phyloP scores from a whole-genome alignment of 305 asterid genomes.

The Fraxinus latifolia region DNA sequence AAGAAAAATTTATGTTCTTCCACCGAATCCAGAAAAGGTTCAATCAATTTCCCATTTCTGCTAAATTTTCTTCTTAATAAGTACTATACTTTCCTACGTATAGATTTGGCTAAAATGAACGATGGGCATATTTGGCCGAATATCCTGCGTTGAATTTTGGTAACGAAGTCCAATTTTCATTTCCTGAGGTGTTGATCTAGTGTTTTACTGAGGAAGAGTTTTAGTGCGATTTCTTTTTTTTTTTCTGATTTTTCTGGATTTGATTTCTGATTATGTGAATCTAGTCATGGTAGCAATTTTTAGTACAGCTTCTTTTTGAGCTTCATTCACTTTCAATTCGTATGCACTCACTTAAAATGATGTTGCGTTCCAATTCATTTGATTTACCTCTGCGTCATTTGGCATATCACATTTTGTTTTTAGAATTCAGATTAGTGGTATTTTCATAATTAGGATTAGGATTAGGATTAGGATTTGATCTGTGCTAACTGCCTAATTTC shows the following conservation, averaged over 20 bases:
- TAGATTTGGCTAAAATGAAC: neutral
- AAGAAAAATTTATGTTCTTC: conserved; percentile 25
- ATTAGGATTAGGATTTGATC: conserved; percentile 8
- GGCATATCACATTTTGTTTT: neutral
- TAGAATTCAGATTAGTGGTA: conserved; percentile 12
- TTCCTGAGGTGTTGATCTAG: conserved; percentile 39
- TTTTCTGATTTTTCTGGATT: conserved; percentile 20
- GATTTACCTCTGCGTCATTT: neutral
- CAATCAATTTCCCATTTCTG: conserved; percentile 12
- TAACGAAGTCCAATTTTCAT: conserved; percentile 20
- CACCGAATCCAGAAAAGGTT: conserved; percentile 34
- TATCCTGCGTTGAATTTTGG: conserved; percentile 22
- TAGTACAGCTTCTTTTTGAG: conserved; percentile 22
- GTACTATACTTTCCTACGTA: neutral
- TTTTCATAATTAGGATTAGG: conserved; percentile 16
- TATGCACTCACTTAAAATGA: neutral
- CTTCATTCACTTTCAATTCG: conserved; percentile 9
- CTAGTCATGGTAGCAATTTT: neutral
- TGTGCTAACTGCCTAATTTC: conserved; percentile 4
- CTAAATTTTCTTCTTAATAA: neutral
- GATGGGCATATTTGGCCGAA: neutral
- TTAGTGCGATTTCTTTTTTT: conserved; percentile 17
- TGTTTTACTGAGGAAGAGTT: conserved; percentile 8
- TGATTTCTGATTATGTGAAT: conserved; percentile 17
- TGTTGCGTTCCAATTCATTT: conserved; percentile 10